phyloP scores from a whole-genome alignment of 129 eudicot genomes.

The carrot (Daucus carota) region DH1_v3.0 NC_030386.2:5066001-5066500 shows the following conservation, averaged over 20 bases:
- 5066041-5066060: background rate
- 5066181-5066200: background rate
- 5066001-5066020: background rate
- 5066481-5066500: constrained; percentile 73
- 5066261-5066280: constrained; percentile 60
- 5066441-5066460: constrained; percentile 73
- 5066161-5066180: background rate
- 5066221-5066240: constrained; percentile 35
- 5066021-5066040: background rate
- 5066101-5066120: background rate
- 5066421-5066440: constrained; percentile 41
- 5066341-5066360: constrained; percentile 55
- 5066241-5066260: constrained; percentile 65
- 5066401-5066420: constrained; percentile 19
- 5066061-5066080: background rate
- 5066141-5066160: background rate
- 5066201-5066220: background rate
- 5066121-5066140: background rate
- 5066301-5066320: constrained; percentile 93
- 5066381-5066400: constrained; percentile 17
- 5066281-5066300: constrained; percentile 69
- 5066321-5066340: constrained; percentile 74
- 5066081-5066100: background rate
- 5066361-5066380: constrained; percentile 27
- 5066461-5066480: constrained; percentile 86